phyloP scores from a whole-genome alignment of 176 grass and related monocot genomes.

The Ensete glaucum region DNA sequence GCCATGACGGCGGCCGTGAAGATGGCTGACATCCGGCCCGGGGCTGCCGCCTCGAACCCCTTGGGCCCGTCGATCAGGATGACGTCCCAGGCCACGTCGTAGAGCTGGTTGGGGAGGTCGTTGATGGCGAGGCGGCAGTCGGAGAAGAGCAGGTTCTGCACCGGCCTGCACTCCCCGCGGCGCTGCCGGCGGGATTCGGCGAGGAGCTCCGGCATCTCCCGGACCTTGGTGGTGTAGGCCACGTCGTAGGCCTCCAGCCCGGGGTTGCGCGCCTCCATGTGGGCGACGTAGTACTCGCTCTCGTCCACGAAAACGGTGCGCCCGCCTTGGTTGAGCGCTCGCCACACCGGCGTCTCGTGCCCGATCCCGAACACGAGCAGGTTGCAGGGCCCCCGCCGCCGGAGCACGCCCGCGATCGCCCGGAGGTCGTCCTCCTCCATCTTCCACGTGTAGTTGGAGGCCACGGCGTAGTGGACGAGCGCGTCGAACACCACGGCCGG shows the following conservation, averaged over 20 bases:
- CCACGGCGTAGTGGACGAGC: not conserved
- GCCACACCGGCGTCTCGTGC: constrained; percentile 4
- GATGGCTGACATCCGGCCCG: not conserved
- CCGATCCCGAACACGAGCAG: constrained; percentile 3
- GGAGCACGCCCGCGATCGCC: not conserved
- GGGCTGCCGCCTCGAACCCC: not conserved
- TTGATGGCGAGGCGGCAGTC: not conserved
- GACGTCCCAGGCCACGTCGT: constrained; percentile 3
- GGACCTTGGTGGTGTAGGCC: not conserved
- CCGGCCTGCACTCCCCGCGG: not conserved
- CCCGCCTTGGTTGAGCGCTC: constrained; percentile 1
- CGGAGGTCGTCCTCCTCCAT: not conserved
- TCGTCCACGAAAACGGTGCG: constrained; percentile 3
- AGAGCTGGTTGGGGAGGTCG: constrained; percentile 1
- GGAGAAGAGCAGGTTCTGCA: constrained; percentile 6
- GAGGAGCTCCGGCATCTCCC: constrained; percentile 1
- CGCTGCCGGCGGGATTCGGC: not conserved
- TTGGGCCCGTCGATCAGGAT: not conserved
- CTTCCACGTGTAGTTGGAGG: not conserved
- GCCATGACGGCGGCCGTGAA: constrained; percentile 1
- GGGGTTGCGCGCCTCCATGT: not conserved
- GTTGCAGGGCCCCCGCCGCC: constrained; percentile 2
- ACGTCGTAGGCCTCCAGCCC: constrained; percentile 4
- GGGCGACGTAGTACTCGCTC: not conserved
- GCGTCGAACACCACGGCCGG: not conserved